Percentiles rank a stretch among this genome's conserved stretches.
Evolutionary conservation across 2,329 filamentous ascomycete species (phyloP).

Genomic region (Fusarium sp.): DNA sequence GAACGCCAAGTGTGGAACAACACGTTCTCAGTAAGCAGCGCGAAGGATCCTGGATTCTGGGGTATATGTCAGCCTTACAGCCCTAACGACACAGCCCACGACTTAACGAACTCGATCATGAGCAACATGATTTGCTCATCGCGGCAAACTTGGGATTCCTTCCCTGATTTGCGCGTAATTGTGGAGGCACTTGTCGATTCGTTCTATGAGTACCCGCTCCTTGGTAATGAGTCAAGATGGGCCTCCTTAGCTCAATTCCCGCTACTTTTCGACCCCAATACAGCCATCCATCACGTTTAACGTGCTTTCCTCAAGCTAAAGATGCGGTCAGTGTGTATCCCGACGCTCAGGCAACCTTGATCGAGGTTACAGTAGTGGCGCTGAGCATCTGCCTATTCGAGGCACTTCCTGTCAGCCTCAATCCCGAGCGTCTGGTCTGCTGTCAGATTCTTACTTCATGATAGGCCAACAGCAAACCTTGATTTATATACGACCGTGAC

Average conservation of each 20-base stretch:
- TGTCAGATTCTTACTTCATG: constrained; percentile 41
- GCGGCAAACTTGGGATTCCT: constrained; percentile 5
- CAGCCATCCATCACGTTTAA: constrained; percentile 4
- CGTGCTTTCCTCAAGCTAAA: constrained; percentile 14
- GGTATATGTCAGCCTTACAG: constrained; percentile 47
- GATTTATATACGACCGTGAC: constrained; percentile 21
- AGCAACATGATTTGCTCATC: constrained; percentile 25
- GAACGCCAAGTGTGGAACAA: constrained; percentile 11
- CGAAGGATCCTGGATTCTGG: constrained; percentile 38
- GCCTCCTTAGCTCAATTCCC: constrained; percentile 15
- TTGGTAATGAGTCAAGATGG: constrained; percentile 31
- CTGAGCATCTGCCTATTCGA: constrained; percentile 28
- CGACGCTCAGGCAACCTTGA: constrained; percentile 15
- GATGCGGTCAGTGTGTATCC: constrained; percentile 16
- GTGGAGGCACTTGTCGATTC: constrained; percentile 18
- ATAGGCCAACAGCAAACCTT: constrained; percentile 18
- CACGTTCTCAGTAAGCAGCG: constrained; percentile 32
- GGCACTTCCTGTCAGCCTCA: constrained; percentile 29
- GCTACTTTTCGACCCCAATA: constrained; percentile 24
- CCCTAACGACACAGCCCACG: constrained; percentile 37
- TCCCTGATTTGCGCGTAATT: constrained; percentile 16
- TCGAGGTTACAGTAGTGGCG: constrained; percentile 26
- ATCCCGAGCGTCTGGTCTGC: constrained; percentile 37
- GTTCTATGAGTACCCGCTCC: constrained; percentile 19
- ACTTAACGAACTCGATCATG: constrained; percentile 13